Base-by-base conservation (phyloP, 768 basidiomycete genomes). In the Amanita subjunquillea region DNA sequence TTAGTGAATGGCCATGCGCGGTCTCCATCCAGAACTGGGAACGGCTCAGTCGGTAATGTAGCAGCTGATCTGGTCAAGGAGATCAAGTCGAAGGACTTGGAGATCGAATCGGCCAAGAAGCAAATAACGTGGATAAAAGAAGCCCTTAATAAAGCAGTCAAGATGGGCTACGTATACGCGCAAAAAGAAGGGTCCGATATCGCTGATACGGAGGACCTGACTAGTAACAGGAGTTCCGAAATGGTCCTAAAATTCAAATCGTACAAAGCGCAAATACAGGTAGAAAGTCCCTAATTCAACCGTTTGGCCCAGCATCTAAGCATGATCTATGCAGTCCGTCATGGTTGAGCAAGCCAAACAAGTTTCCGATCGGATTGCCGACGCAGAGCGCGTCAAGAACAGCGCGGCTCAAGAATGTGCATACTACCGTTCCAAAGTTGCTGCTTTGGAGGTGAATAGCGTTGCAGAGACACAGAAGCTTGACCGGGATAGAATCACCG, bases 361-460 rank as follows among this genome's bases (percentile, higher is more conserved):
- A 48, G 79, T 85, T 2, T 91, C 92, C 2, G 84, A 89, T 40
- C 83, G 82, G 38, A 66, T 96, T 8, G 74, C 80, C 3, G 87
- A 91, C 49, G 86, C 89, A 0, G 91, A 94, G 57, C 80, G 87
- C 48, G 68, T 82, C 56, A 85, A 86, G 56, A 65, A 75, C 6
- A 83, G 79, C 40, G 96, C 96, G 1, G 69, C 88, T 6, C 91
- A 98, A 66, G 96, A 99, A 67, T 88, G 94, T 2, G 91, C 93
- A 1, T 97, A 87, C 70, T 96, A 93, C 64, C 90, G 94, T 47
- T 90, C 94, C 44, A 97, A 98, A 69, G 72, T 95, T n/a, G 78
- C 83, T 2, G 92, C 95, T 0, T 68, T 91, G 48, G 96, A 98
- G 64, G 69, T 78, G 1, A 74, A 78, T 41, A 78, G 81, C 15